phyloP scores from a whole-genome alignment of 345 rosid species.

The Populus pruinosa region DNA sequence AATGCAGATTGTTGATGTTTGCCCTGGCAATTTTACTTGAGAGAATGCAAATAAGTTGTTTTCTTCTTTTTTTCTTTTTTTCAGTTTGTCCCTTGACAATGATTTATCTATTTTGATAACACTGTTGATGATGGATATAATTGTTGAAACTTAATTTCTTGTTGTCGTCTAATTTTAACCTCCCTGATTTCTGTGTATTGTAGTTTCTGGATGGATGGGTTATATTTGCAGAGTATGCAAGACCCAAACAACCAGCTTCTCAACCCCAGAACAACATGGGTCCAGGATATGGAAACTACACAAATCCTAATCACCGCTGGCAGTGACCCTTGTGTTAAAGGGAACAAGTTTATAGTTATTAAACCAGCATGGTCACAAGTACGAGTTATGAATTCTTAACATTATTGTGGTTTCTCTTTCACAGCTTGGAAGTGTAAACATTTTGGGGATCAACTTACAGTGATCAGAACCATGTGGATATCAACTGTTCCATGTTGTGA shows the following conservation, averaged over 20 bases:
- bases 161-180: not conserved
- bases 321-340: conserved; percentile 1
- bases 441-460: not conserved
- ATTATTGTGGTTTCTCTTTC: not conserved
- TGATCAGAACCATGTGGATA: not conserved
- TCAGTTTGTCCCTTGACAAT: not conserved
- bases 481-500: not conserved
- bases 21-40: not conserved
- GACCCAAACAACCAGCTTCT: conserved; percentile 38
- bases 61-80: not conserved
- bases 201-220: conserved; percentile 82
- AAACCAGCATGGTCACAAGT: not conserved
- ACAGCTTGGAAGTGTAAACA: not conserved
- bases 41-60: not conserved
- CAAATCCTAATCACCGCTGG: not conserved
- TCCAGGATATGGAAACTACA: not conserved
- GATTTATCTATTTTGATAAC: not conserved
- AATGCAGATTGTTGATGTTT: not conserved
- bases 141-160: not conserved
- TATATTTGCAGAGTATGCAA: conserved; percentile 72
- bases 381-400: too few species aligned
- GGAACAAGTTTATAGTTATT: not conserved
- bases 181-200: conserved; percentile 11
- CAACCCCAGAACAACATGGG: conserved; percentile 15
- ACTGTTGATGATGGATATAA: not conserved